These are phyloP conservation scores for Durio zibethinus DNA, from an alignment of 345 rosid species.

Conservation along the genomic window DNA sequence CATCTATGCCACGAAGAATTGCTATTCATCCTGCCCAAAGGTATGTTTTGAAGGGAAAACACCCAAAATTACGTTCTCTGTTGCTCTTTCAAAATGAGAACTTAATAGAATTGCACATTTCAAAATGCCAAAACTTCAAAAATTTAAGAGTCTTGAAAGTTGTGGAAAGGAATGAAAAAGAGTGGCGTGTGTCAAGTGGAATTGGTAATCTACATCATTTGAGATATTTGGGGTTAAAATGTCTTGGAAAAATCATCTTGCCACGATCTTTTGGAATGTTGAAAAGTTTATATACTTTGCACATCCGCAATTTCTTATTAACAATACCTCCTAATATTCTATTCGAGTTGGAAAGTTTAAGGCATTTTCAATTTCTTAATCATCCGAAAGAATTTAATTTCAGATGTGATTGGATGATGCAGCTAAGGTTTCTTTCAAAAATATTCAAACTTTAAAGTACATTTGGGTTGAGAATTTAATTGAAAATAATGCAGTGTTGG, in stretches of 20 bases:
- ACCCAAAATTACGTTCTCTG: neutral
- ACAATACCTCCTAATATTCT: neutral
- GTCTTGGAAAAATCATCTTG: neutral
- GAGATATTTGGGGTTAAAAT: neutral
- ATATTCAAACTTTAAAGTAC: too few relatives aligned
- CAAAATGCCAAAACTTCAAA: neutral
- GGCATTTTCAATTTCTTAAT: neutral
- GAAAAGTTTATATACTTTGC: neutral
- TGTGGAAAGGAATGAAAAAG: too few relatives aligned
- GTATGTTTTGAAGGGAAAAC: neutral
- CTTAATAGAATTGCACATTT: neutral
- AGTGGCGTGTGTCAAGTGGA: neutral
- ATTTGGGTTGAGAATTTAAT: too few relatives aligned
- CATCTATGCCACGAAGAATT: neutral
- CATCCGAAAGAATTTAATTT: too few relatives aligned
- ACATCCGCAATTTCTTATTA: rapidly evolving
- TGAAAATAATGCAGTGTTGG: too few relatives aligned
- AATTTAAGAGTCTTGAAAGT: neutral
- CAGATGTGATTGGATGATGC: too few relatives aligned
- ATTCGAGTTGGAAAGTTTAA: neutral
- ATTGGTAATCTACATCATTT: neutral
- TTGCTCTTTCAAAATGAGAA: neutral
- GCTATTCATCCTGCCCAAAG: neutral
- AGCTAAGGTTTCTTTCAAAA: neutral
- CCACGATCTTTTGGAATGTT: neutral